Conservation (phyloP, 495 filamentous ascomycete genomes). For the Articulospora tetracladia region DNA sequence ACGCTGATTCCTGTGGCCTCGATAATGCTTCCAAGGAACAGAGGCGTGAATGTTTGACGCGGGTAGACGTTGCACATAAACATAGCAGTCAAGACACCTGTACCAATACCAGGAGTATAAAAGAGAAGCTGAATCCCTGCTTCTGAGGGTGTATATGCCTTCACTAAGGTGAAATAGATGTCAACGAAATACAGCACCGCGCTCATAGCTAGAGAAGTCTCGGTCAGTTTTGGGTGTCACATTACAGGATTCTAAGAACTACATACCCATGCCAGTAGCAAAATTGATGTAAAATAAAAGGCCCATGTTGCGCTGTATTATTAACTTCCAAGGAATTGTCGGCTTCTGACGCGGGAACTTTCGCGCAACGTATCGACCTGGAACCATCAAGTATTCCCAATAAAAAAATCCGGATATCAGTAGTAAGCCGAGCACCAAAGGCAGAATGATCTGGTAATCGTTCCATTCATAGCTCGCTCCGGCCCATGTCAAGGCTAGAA, state of each 20-base stretch:
- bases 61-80: slow-evolving; percentile 52
- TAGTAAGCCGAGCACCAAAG: slow-evolving; percentile 44
- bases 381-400: slow-evolving; percentile 51
- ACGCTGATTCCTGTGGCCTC: slow-evolving; percentile 42
- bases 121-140: slow-evolving; percentile 49
- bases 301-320: slow-evolving; percentile 43
- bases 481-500: slow-evolving; percentile 55
- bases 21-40: slow-evolving; percentile 43
- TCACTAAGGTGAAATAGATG: slow-evolving; percentile 53
- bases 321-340: slow-evolving; percentile 53
- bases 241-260: no score
- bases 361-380: slow-evolving; percentile 36
- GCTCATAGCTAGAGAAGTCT: slow-evolving; percentile 28
- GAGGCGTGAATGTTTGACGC: slow-evolving; percentile 47
- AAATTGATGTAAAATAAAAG: slow-evolving; percentile 50
- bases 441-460: slow-evolving; percentile 41
- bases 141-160: slow-evolving; percentile 38
- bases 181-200: slow-evolving; percentile 57
- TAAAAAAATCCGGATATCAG: slow-evolving; percentile 41
- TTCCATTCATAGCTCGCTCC: slow-evolving; percentile 52
- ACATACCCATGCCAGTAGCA: slow-evolving; percentile 36
- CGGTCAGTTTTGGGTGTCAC: no score
- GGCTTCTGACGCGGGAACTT: slow-evolving; percentile 44
- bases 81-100: slow-evolving; percentile 49
- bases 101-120: slow-evolving; percentile 37